Percentiles rank a stretch among this genome's conserved stretches.
phyloP scores from a whole-genome alignment of 495 filamentous ascomycete species.

The Glonium stellatum region DNA sequence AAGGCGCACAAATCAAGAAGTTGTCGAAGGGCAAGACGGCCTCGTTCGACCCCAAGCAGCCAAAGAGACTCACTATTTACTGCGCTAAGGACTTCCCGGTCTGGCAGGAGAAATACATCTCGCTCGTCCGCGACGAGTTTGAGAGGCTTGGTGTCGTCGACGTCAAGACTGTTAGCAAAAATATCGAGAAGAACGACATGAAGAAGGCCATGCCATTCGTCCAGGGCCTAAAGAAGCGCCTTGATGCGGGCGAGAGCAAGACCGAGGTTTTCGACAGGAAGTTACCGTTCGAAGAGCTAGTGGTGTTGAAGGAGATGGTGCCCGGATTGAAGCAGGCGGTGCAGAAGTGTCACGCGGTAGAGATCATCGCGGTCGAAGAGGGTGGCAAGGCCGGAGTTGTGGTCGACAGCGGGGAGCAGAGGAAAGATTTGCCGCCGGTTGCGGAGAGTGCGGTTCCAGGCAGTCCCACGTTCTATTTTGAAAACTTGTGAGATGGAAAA shows the following conservation, averaged over 20 bases:
- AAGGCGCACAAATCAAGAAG: constrained; percentile 72
- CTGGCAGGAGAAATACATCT: constrained; percentile 90
- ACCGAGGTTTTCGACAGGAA: constrained; percentile 70
- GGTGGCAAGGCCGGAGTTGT: constrained; percentile 35
- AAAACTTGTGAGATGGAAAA: constrained; percentile 49
- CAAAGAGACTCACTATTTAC: constrained; percentile 87
- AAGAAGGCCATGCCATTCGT: constrained; percentile 99
- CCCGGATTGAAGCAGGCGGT: constrained; percentile 37
- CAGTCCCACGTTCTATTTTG: constrained; percentile 67
- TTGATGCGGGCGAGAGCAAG: constrained; percentile 53
- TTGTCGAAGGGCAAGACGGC: constrained; percentile 80
- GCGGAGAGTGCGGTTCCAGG: constrained; percentile 74
- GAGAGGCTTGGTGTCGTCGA: constrained; percentile 50
- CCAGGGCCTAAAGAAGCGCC: constrained; percentile 72
- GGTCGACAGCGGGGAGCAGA: constrained; percentile 66
- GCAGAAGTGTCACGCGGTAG: constrained; percentile 33
- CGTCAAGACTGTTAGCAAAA: constrained; percentile 70
- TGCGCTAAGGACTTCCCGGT: constrained; percentile 66
- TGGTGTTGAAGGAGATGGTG: constrained; percentile 44
- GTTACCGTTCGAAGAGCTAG: constrained; percentile 77
- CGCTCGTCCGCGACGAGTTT: constrained; percentile 64
- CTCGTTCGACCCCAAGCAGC: constrained; percentile 77
- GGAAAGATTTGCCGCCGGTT: constrained; percentile 43
- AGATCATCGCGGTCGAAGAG: constrained; percentile 38
- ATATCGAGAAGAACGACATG: constrained; percentile 75